Percentiles rank a stretch among this genome's conserved stretches.
These are phyloP conservation scores for Botrytis squamosa DNA, from an alignment of 2,329 filamentous ascomycete species.

Conservation along the genomic window DNA sequence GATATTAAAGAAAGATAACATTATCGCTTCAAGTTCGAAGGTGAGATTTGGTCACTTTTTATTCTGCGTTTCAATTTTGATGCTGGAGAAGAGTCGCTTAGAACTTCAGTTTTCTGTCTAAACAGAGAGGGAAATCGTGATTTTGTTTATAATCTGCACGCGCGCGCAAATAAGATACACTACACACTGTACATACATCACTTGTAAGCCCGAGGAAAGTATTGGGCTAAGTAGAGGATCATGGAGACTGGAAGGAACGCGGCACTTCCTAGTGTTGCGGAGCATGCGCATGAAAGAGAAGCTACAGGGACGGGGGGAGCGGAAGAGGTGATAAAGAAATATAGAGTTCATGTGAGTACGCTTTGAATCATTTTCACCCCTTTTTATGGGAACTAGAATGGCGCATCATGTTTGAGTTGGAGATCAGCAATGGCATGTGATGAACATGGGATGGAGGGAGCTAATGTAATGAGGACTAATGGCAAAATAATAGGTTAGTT, in stretches of 20 bases:
- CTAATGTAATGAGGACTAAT: constrained; percentile 1
- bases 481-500: constrained; percentile 53
- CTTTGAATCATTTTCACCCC: neutral
- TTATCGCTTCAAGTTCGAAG: neutral
- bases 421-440: neutral
- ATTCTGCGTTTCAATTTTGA: neutral
- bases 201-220: neutral
- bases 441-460: neutral
- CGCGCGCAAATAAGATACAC: neutral
- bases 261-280: constrained; percentile 17
- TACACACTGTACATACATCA: neutral
- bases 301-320: neutral
- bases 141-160: neutral
- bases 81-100: neutral
- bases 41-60: neutral
- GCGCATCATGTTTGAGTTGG: neutral
- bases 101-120: neutral
- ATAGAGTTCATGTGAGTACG: constrained; percentile 55
- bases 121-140: neutral
- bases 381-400: neutral
- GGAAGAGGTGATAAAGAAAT: constrained; percentile 45
- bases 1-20: neutral
- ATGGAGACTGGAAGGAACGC: neutral
- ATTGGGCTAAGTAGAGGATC: neutral
- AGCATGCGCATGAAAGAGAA: neutral